These are phyloP conservation scores for Aspergillus transmontanensis DNA, from an alignment of 2,329 filamentous ascomycete species.

Conservation along the genomic window DNA sequence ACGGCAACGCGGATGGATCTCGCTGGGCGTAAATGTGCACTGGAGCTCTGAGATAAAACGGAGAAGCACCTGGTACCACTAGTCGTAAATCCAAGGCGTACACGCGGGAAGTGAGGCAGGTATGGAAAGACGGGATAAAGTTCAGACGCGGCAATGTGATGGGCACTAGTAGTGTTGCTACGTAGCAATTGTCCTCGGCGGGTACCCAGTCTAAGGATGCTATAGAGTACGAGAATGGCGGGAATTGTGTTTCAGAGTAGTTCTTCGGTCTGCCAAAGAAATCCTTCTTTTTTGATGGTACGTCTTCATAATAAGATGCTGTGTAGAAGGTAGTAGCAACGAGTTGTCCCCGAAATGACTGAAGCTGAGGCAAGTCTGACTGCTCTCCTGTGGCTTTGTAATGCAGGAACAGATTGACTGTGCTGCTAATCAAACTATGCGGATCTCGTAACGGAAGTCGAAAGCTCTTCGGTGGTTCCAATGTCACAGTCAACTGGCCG, in stretches of 20 bases:
- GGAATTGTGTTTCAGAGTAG: slow-evolving; percentile 11
- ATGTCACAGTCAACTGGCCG: slow-evolving; percentile 5
- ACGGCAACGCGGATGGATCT: slow-evolving; percentile 12
- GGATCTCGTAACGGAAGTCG: slow-evolving; percentile 16
- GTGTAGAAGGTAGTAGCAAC: slow-evolving; percentile 20
- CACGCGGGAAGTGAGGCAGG: slow-evolving; percentile 16
- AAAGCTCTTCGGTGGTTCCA: slow-evolving; percentile 14
- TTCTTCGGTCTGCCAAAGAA: slow-evolving; percentile 16
- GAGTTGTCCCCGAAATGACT: slow-evolving; percentile 16
- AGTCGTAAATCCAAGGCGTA: slow-evolving; percentile 17
- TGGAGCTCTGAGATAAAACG: slow-evolving; percentile 6
- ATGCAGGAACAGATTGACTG: slow-evolving; percentile 12
- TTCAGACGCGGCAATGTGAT: slow-evolving; percentile 18
- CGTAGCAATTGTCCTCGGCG: background rate
- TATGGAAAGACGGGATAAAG: slow-evolving; percentile 20
- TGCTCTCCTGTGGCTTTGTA: background rate
- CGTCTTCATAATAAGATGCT: background rate
- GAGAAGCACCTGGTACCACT: slow-evolving; percentile 10
- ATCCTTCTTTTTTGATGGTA: slow-evolving; percentile 12
- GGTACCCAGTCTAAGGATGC: slow-evolving; percentile 12
- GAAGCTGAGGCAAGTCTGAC: slow-evolving; percentile 12
- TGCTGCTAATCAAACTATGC: slow-evolving; percentile 9
- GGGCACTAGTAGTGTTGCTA: slow-evolving; percentile 14
- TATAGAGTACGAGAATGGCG: slow-evolving; percentile 13
- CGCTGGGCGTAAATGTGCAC: slow-evolving; percentile 13